A percentile compares a stretch with the other conserved stretches of the same genome.
Evolutionary conservation across 192 early-diverging fungal species (phyloP).

Genomic region (Podila verticillata): DNA sequence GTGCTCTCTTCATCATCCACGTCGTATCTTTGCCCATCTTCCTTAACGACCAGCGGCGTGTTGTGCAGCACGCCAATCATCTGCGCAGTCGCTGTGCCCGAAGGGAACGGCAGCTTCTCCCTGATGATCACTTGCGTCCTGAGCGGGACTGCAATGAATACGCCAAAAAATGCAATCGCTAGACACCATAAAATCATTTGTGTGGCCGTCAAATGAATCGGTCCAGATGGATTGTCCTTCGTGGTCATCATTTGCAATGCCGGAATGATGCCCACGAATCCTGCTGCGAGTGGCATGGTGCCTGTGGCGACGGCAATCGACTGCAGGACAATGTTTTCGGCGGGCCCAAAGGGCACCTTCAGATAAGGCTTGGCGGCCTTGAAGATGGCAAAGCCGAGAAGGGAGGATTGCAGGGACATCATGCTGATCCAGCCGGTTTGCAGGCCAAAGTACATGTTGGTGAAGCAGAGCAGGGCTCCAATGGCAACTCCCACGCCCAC

Average conservation of each 20-base stretch:
- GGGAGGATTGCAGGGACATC: constrained; percentile 79
- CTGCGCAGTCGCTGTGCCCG: constrained; percentile 88
- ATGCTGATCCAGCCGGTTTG: constrained; percentile 85
- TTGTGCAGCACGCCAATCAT: constrained; percentile 82
- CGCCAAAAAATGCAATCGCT: constrained; percentile 87
- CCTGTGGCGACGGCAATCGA: constrained; percentile 86
- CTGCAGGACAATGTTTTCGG: constrained; percentile 88
- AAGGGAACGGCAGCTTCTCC: constrained; percentile 86
- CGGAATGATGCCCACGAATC: constrained; percentile 86
- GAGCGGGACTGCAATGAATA: constrained; percentile 88
- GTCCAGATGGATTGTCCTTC: constrained; percentile 62
- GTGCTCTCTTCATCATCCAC: neutral
- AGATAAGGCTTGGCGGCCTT: constrained; percentile 62
- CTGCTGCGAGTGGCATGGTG: constrained; percentile 84
- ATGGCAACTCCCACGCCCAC: constrained; percentile 71
- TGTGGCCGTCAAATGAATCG: constrained; percentile 54
- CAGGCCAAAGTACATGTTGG: constrained; percentile 91
- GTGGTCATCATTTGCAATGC: constrained; percentile 75
- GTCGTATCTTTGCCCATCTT: neutral
- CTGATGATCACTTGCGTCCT: constrained; percentile 80
- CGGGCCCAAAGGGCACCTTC: constrained; percentile 70
- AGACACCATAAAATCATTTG: constrained; percentile 79
- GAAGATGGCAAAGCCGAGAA: constrained; percentile 83
- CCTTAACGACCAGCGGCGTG: constrained; percentile 56
- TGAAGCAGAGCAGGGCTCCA: constrained; percentile 79